These are phyloP conservation scores for Aspergillus hiratsukae DNA, from an alignment of 2,329 filamentous ascomycete species.

Conservation along the genomic window DNA sequence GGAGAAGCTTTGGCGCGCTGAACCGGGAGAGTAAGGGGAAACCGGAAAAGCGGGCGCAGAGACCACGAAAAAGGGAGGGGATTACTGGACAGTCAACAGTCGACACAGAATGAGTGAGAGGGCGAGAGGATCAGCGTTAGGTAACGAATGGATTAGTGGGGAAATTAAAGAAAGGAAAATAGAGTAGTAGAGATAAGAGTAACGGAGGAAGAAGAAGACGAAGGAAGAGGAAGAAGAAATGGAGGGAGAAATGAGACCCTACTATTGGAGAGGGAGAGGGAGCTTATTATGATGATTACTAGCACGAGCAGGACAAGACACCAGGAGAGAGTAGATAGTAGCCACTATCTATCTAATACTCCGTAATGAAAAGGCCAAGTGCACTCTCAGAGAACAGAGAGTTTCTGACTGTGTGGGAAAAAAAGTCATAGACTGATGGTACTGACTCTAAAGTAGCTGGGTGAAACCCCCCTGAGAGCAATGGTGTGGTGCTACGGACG, in stretches of 20 bases:
- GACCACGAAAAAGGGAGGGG: constrained; percentile 4
- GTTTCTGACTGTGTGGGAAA: not conserved
- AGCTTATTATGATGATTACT: constrained; percentile 1
- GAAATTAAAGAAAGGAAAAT: constrained; percentile 14
- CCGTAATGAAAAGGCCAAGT: not conserved
- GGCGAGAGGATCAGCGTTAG: not conserved
- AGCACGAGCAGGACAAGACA: not conserved
- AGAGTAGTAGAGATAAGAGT: constrained; percentile 11
- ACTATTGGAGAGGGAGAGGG: constrained; percentile 3
- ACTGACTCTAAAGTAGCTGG: not conserved
- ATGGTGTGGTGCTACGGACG: not conserved
- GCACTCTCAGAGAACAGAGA: not conserved
- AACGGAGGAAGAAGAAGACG: constrained; percentile 13
- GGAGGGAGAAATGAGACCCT: constrained; percentile 2
- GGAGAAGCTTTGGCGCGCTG: constrained; percentile 10
- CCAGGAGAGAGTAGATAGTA: not conserved
- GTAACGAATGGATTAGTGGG: constrained; percentile 8
- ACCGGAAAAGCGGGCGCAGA: constrained; percentile 4
- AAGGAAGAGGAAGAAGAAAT: constrained; percentile 6
- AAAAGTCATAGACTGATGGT: not conserved
- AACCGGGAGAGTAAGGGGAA: constrained; percentile 9
- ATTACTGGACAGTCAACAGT: not conserved
- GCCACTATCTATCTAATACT: too few species aligned
- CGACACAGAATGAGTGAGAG: constrained; percentile 4
- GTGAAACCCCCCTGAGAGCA: not conserved